A percentile compares a stretch with the other conserved stretches of the same genome.
Evolutionary conservation across 202 grass and related monocot genomes (phyloP).

Genomic region (Setaria viridis): DNA sequence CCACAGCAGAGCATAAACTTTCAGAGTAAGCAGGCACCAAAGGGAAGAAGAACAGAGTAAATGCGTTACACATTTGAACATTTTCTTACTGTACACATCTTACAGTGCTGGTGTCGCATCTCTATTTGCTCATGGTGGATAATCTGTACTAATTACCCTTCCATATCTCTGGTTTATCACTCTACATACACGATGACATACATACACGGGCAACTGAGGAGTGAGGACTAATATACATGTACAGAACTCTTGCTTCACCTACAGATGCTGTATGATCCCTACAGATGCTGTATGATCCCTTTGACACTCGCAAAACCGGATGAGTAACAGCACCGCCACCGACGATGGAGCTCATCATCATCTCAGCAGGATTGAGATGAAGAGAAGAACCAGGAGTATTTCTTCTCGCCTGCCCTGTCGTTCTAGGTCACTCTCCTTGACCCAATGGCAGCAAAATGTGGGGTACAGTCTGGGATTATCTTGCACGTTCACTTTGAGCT

Average conservation of each 20-base stretch:
- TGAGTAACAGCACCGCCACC: constrained; percentile 10
- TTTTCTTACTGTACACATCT: constrained; percentile 52
- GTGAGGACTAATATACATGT: constrained; percentile 57
- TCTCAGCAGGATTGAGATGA: neutral
- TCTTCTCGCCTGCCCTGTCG: constrained; percentile 12
- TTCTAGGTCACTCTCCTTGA: constrained; percentile 24
- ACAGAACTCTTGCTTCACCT: constrained; percentile 47
- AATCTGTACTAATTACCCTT: constrained; percentile 60
- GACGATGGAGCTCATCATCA: constrained; percentile 38
- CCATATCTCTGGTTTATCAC: constrained; percentile 38
- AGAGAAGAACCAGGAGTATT: constrained; percentile 1
- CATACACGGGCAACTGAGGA: constrained; percentile 50
- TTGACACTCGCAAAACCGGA: neutral
- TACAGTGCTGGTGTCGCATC: constrained; percentile 36
- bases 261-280: constrained; percentile 11
- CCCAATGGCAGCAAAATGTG: constrained; percentile 34
- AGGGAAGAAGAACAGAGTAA: neutral
- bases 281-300: constrained; percentile 1
- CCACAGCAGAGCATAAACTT: neutral
- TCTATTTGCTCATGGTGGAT: constrained; percentile 55
- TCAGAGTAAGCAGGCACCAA: neutral
- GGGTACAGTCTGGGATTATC: neutral
- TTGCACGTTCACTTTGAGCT: constrained; percentile 63
- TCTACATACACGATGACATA: constrained; percentile 58
- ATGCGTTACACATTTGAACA: constrained; percentile 37